Evolutionary conservation across 768 basidiomycete genomes (phyloP).

Genomic region (Dioszegia crocea): DNA sequence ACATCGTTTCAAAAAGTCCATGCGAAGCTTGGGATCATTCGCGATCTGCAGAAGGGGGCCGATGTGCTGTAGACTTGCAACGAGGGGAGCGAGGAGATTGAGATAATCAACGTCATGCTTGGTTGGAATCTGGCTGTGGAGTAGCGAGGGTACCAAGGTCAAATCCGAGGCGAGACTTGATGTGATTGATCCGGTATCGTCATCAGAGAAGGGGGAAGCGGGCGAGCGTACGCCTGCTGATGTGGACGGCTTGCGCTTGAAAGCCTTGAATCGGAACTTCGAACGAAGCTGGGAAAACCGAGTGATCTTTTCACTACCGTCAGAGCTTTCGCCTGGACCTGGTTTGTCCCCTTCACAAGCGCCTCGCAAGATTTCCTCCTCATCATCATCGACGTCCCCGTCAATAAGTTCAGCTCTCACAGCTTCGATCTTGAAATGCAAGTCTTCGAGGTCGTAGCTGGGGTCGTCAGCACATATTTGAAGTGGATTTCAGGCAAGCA

Average conservation of each 20-base stretch:
- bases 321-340: too few relatives aligned
- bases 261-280: constrained; percentile 2
- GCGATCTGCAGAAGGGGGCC: neutral
- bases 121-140: too few relatives aligned
- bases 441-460: neutral
- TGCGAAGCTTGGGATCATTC: neutral
- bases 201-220: too few relatives aligned
- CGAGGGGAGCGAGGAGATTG: constrained; percentile 16
- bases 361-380: too few relatives aligned
- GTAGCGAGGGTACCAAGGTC: too few relatives aligned
- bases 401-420: neutral
- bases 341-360: too few relatives aligned
- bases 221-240: too few relatives aligned
- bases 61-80: constrained; percentile 19
- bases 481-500: too few relatives aligned
- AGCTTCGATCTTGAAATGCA: neutral
- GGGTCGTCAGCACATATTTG: too few relatives aligned
- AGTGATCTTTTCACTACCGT: neutral
- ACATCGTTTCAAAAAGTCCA: constrained; percentile 11
- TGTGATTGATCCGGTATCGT: too few relatives aligned
- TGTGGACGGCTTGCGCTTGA: too few relatives aligned
- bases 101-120: neutral
- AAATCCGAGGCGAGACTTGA: too few relatives aligned
- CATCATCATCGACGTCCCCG: neutral
- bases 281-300: constrained; percentile 1